phyloP scores from a whole-genome alignment of 768 basidiomycete species.

The Daedaleopsis sinensis region DNA sequence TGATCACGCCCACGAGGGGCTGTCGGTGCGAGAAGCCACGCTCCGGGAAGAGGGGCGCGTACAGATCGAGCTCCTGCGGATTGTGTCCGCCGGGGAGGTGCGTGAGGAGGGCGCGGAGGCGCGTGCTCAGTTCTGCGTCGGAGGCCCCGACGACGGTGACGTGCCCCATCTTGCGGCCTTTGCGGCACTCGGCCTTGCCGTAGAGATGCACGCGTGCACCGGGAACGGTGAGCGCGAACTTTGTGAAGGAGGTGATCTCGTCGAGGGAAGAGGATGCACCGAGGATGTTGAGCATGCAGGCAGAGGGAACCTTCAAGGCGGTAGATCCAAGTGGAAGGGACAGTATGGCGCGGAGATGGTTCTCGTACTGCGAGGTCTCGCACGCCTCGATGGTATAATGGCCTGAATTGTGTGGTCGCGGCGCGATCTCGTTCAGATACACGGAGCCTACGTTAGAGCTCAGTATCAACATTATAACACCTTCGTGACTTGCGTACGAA shows the following conservation, averaged over 20 bases:
- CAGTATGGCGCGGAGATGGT: conserved; percentile 94
- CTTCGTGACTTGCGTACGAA: conserved; percentile 35
- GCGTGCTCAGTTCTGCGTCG: conserved; percentile 69
- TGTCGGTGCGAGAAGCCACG: conserved; percentile 60
- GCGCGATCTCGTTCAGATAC: conserved; percentile 95
- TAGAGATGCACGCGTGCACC: conserved; percentile 90
- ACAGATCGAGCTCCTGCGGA: conserved; percentile 48
- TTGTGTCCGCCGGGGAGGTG: conserved; percentile 52
- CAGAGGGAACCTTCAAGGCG: conserved; percentile 80
- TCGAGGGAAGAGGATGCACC: conserved; percentile 73
- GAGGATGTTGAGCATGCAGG: conserved; percentile 94
- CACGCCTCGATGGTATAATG: conserved; percentile 99
- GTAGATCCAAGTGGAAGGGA: conserved; percentile 89
- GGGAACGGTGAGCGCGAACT: conserved; percentile 65
- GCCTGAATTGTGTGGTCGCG: conserved; percentile 97
- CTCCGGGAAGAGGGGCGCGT: conserved; percentile 49
- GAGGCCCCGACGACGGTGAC: conserved; percentile 85
- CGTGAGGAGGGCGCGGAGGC: conserved; percentile 75
- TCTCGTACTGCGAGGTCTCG: conserved; percentile 94
- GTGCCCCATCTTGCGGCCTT: conserved; percentile 97
- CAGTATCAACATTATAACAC: background rate
- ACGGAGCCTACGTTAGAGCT: conserved; percentile 55
- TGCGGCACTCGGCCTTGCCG: conserved; percentile 89
- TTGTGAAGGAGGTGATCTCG: conserved; percentile 56
- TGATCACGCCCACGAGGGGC: conserved; percentile 91